Conservation (phyloP, 768 basidiomycete species). For the Serpula lacrymans region DNA sequence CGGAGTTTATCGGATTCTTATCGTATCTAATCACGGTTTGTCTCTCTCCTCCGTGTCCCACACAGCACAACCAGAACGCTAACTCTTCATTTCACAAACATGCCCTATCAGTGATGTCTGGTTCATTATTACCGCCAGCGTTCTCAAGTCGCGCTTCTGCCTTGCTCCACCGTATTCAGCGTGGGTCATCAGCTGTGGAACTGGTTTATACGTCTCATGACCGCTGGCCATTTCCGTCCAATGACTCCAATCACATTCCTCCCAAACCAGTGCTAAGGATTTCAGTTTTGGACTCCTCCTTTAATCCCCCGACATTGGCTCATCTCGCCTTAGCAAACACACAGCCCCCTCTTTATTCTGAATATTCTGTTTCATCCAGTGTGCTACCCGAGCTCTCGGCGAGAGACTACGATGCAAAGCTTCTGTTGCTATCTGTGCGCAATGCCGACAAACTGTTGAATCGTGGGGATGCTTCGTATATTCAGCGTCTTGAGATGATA, state of each 20-base stretch:
- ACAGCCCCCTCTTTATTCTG: slow-evolving; percentile 16
- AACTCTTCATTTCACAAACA: not conserved
- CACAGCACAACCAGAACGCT: not conserved
- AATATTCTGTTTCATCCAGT: slow-evolving; percentile 2
- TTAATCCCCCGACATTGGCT: slow-evolving; percentile 87
- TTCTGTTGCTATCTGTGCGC: slow-evolving; percentile 78
- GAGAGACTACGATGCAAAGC: slow-evolving; percentile 63
- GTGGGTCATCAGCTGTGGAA: slow-evolving; percentile 47
- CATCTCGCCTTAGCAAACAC: slow-evolving; percentile 74
- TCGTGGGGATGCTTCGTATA: slow-evolving; percentile 65
- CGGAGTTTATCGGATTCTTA: slow-evolving; percentile 3
- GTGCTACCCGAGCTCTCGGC: too few species aligned
- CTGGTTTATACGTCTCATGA: slow-evolving; percentile 59
- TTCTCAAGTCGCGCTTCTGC: slow-evolving; percentile 19
- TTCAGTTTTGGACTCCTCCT: slow-evolving; percentile 86
- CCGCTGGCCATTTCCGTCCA: slow-evolving; percentile 58
- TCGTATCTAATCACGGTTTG: not conserved
- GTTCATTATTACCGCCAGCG: slow-evolving; percentile 9
- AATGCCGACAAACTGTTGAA: slow-evolving; percentile 83
- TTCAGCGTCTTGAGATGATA: slow-evolving; percentile 91
- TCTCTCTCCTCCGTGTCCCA: not conserved
- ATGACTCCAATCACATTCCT: slow-evolving; percentile 6
- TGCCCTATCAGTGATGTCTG: not conserved
- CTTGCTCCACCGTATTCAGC: slow-evolving; percentile 35
- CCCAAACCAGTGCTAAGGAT: slow-evolving; percentile 43